phyloP scores from a whole-genome alignment of 805 yeast genomes.

The Kurtzmaniella cleridarum region DNA sequence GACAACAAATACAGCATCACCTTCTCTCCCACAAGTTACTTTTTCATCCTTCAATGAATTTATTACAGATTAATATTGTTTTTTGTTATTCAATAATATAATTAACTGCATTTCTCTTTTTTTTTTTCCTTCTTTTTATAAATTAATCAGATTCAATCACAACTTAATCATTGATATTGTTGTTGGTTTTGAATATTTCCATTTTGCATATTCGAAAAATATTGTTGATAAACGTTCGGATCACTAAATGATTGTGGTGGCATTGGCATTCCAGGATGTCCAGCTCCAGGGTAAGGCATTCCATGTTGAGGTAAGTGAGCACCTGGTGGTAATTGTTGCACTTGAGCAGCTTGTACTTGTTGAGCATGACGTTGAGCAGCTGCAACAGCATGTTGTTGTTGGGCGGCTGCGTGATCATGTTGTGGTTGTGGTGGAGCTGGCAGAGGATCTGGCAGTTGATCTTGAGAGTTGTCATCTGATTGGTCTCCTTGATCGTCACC shows the following conservation, averaged over 20 bases:
- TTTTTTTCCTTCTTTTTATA: too few relatives aligned
- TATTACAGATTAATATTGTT: too few relatives aligned
- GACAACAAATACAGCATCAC: too few relatives aligned
- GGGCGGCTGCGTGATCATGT: constrained; percentile 13
- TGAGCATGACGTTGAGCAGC: constrained; percentile 6
- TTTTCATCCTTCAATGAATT: too few relatives aligned
- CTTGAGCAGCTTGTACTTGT: constrained; percentile 11
- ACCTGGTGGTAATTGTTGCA: constrained; percentile 32
- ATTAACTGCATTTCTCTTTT: too few relatives aligned
- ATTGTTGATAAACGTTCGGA: constrained; percentile 59
- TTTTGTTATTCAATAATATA: too few relatives aligned
- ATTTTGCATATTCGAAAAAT: constrained; percentile 52
- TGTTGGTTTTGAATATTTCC: constrained; percentile 45
- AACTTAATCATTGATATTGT: constrained; percentile 43
- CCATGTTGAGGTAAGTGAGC: constrained; percentile 37
- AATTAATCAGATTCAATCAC: not conserved
- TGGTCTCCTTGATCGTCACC: constrained; percentile 56
- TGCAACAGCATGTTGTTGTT: constrained; percentile 9
- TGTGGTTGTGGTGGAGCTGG: constrained; percentile 24
- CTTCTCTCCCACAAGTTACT: too few relatives aligned
- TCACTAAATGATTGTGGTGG: constrained; percentile 46
- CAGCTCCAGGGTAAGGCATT: constrained; percentile 39
- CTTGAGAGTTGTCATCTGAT: constrained; percentile 44
- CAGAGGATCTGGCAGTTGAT: constrained; percentile 32
- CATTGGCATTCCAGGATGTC: constrained; percentile 38